These are phyloP conservation scores for Firmiana major DNA, from an alignment of 345 rosid genomes.

Conservation along the genomic window DNA sequence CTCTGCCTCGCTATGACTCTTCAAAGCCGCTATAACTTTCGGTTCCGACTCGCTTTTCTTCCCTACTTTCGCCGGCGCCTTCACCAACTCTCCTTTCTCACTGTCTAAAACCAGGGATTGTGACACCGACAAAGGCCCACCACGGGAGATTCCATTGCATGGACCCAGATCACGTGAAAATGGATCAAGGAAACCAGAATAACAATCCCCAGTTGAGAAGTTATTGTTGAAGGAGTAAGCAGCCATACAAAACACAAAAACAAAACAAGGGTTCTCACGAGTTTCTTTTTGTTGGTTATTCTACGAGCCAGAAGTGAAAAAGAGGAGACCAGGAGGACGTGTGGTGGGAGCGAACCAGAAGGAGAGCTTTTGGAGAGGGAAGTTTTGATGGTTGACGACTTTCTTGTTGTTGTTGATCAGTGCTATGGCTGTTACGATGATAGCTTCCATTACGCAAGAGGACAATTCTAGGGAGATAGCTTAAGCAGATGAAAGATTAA, in stretches of 20 bases:
- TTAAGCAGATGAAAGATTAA: conserved; percentile 18
- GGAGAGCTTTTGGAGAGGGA: conserved; percentile 56
- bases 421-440: conserved; percentile 23
- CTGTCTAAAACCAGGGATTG: conserved; percentile 50
- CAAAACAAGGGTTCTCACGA: background rate
- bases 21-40: conserved; percentile 50
- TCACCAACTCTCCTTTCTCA: conserved; percentile 53
- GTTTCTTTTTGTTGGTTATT: background rate
- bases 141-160: conserved; percentile 25
- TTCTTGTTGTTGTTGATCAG: conserved; percentile 24
- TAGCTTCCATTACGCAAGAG: conserved; percentile 43
- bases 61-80: conserved; percentile 39
- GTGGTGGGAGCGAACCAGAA: conserved; percentile 74
- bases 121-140: conserved; percentile 32
- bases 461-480: conserved; percentile 6
- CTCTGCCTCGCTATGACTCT: conserved; percentile 72
- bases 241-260: conserved; percentile 29
- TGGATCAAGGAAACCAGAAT: conserved; percentile 25
- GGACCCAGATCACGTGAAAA: conserved; percentile 24
- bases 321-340: conserved; percentile 57
- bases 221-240: conserved; percentile 29
- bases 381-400: conserved; percentile 42
- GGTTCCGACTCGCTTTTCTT: conserved; percentile 48
- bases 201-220: conserved; percentile 31
- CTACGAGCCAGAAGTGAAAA: conserved; percentile 27